phyloP scores from a whole-genome alignment of 31 red algal genomes.

The Endocladia muricata region DNA sequence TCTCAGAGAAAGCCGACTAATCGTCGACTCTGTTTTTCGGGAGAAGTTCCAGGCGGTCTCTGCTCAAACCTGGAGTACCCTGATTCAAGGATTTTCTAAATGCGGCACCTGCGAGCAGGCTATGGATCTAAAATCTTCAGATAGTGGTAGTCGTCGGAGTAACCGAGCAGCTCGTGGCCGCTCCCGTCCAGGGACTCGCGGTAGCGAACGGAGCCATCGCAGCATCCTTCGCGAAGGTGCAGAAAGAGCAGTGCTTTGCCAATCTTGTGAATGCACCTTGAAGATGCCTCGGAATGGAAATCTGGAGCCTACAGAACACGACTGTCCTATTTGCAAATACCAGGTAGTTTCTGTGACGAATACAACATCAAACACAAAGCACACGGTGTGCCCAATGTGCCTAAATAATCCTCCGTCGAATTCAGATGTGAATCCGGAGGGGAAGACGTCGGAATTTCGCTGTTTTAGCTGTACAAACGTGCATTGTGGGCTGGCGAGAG shows the following conservation, averaged over 20 bases:
- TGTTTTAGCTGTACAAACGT: slow-evolving; percentile 63
- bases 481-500: slow-evolving; percentile 45
- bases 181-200: not conserved
- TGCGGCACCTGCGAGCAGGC: slow-evolving; percentile 46
- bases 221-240: slow-evolving; percentile 3
- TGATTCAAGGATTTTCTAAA: slow-evolving; percentile 24
- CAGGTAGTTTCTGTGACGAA: slow-evolving; percentile 55
- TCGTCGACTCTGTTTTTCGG: slow-evolving; percentile 47
- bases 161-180: slow-evolving; percentile 12
- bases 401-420: slow-evolving; percentile 59
- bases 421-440: slow-evolving; percentile 34
- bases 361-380: slow-evolving; percentile 8
- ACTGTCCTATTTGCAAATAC: slow-evolving; percentile 57
- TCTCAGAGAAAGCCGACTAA: slow-evolving; percentile 11
- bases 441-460: slow-evolving; percentile 49
- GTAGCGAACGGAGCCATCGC: slow-evolving; percentile 2
- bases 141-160: not conserved
- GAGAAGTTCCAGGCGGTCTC: slow-evolving; percentile 26
- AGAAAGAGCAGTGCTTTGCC: slow-evolving; percentile 37
- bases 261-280: slow-evolving; percentile 16
- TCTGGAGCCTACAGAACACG: slow-evolving; percentile 30
- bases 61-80: slow-evolving; percentile 26
- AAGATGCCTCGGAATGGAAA: slow-evolving; percentile 53
- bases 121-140: slow-evolving; percentile 40
- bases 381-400: slow-evolving; percentile 72